phyloP scores from a whole-genome alignment of 2,329 filamentous ascomycete species.

The Cladosporium colombiae region DNA sequence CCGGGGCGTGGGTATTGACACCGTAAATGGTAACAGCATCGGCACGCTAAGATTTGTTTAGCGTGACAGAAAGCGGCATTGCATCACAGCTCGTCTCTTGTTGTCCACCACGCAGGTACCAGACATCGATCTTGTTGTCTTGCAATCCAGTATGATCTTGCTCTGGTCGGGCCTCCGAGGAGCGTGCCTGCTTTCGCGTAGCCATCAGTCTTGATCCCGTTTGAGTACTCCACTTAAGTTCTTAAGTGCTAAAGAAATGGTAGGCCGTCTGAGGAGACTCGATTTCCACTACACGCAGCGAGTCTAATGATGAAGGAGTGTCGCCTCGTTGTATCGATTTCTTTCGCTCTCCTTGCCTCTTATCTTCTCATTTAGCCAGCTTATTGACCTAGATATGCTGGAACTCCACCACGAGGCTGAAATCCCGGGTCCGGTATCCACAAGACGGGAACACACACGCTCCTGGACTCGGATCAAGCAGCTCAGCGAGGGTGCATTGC shows the following conservation, averaged over 20 bases:
- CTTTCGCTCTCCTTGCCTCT: neutral
- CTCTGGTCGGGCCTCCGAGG: neutral
- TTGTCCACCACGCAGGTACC: neutral
- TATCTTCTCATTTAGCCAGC: neutral
- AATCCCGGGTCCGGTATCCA: neutral
- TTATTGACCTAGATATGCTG: neutral
- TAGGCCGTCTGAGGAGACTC: neutral
- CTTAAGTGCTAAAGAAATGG: neutral
- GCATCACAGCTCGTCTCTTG: neutral
- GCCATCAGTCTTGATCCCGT: neutral
- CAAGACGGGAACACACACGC: neutral
- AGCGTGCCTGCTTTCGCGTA: neutral
- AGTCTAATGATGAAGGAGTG: neutral
- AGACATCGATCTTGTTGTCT: neutral
- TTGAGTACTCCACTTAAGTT: neutral
- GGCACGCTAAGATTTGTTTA: neutral
- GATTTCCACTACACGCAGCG: neutral
- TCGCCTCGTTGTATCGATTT: neutral
- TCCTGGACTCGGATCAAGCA: neutral
- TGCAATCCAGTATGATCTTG: neutral
- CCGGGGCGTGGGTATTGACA: neutral
- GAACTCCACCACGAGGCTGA: neutral
- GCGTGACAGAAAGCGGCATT: neutral
- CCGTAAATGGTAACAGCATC: neutral
- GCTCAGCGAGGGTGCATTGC: neutral